Percentiles rank a stretch among this genome's conserved stretches.
These are phyloP conservation scores for Chaetomiaceae sp. DNA, from an alignment of 2,329 filamentous ascomycete genomes.

Conservation along the genomic window DNA sequence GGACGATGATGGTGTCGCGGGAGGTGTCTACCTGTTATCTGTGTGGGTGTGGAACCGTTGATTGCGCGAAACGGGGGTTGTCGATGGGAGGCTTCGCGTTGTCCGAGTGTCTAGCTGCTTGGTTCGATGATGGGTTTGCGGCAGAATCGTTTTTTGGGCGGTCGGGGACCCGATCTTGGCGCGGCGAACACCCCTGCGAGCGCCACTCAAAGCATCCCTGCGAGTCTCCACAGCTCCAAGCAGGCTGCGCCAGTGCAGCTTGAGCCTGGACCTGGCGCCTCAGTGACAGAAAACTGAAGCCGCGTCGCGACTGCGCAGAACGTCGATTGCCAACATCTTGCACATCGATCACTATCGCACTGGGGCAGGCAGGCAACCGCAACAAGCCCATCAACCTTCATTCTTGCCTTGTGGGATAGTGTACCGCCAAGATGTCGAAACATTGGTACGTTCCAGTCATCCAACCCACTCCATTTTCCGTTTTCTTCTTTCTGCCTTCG, in stretches of 20 bases:
- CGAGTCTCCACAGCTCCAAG: neutral
- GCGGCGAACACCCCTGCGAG: no score
- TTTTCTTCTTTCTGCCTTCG: no score
- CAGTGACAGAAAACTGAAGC: neutral
- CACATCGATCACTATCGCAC: no score
- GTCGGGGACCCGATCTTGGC: conserved; percentile 11
- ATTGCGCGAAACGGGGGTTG: neutral
- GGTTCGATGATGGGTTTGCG: conserved; percentile 5
- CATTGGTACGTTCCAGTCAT: conserved; percentile 29
- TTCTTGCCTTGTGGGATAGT: neutral
- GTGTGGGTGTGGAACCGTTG: conserved; percentile 5
- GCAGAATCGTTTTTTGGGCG: conserved; percentile 21
- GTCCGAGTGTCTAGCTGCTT: no score
- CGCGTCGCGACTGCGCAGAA: no score
- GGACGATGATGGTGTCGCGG: neutral
- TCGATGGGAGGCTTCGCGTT: neutral
- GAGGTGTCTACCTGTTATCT: neutral
- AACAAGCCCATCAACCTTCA: neutral
- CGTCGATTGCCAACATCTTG: no score
- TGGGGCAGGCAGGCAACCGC: neutral
- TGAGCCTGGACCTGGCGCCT: no score
- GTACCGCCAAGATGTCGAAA: conserved; percentile 26
- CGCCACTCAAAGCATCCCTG: neutral
- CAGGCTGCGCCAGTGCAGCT: neutral
- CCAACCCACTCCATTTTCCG: neutral